Base-by-base conservation (phyloP, 2,329 filamentous ascomycete genomes). In the Periconia macrospinosa region DNA sequence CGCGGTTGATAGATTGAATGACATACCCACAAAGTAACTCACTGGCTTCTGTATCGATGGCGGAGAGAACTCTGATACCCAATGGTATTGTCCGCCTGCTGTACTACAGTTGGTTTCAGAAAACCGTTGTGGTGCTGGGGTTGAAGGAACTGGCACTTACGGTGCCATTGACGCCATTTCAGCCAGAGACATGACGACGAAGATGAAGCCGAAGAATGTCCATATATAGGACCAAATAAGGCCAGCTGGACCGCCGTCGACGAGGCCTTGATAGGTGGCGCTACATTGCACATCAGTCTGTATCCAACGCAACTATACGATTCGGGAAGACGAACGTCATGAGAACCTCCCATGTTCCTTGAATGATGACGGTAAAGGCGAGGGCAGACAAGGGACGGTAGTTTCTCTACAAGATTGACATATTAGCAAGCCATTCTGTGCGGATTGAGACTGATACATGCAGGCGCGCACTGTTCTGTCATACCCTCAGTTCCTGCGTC, bases 111-210 rank as follows among this genome's bases (percentile, higher is more conserved):
- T 15, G 19, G 33, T 17, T 33, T 6, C 33, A 5, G 33, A 15
- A 30, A n/a, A n/a, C n/a, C n/a, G 13, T 47, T 19, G 19, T 6
- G 27, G 15, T 47, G 6, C 33, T 35, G 10, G 23, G 11, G 11
- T 17, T 10, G 27, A 30, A 13, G 18, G 17, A 20, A 6, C 13
- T 5, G 33, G 2, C n/a, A 41, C 48, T 35, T 45, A 56, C 48
- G 67, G 67, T n/a, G 64, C 65, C 67, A 71, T 71, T 11, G 67
- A 71, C 13, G 69, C 62, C 69, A 71, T 72, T 50, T 72, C 69
- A 48, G 69, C 69, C 6, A 71, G 58, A 15, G 69, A 71, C 15
- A 67, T 54, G 56, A 69, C 64, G 45, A 70, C 63, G 40, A 65
- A 63, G 30, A 60, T 64, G 56, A 69, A 68, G 51, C 71, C 70